Base-by-base conservation (phyloP, 1,139 yeast species). In the Yamadazyma songkhlaensis region DNA sequence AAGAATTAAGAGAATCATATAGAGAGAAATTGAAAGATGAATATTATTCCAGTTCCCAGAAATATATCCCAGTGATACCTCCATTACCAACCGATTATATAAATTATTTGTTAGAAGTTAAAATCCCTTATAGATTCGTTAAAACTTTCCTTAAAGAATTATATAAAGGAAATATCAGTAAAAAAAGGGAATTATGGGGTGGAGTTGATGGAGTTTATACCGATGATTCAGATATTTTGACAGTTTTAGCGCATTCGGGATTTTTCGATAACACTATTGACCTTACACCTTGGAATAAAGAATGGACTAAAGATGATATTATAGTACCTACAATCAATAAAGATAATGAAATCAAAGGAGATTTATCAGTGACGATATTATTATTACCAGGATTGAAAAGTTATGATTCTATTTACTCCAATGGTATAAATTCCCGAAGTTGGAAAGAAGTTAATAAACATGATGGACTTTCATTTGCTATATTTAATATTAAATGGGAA, bases 201-300 rank as follows among this genome's bases (percentile, higher is more conserved):
- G 87, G 96, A 0, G 89, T 84, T 37, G 54, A 66, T 25, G 74
- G 74, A 2, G 68, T 92, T 3, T 92, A 90, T 59, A 86, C 97
- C 1, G 97, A 92, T 58, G 98, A 92, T 59, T 84, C 95, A 1
- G 96, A 92, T 55, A 64, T 90, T 3, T 72, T 92, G 30, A 72
- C 86, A 3, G 84, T 82, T 0, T 62, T 90, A 42, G 74, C 79
- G 44, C 97, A 92, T 53, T 62, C 77, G 44, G 97, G 96, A 0
- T 66, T 82, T 21, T 68, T 86, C 42, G 51, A 51, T 24, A 45
- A 50, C 13, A 39, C 34, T 9, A 34, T 62, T 6, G 63, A 67
- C 39, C 55, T 70, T 39, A 45, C 42, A 17, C 66, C 66, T 9
- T 61, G 72, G 55, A 69, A 69, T 44, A 54, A 59, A 15, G n/a